Evolutionary conservation across 495 filamentous ascomycete genomes (phyloP).

Genomic region (Hypoxylon crocopeplum): DNA sequence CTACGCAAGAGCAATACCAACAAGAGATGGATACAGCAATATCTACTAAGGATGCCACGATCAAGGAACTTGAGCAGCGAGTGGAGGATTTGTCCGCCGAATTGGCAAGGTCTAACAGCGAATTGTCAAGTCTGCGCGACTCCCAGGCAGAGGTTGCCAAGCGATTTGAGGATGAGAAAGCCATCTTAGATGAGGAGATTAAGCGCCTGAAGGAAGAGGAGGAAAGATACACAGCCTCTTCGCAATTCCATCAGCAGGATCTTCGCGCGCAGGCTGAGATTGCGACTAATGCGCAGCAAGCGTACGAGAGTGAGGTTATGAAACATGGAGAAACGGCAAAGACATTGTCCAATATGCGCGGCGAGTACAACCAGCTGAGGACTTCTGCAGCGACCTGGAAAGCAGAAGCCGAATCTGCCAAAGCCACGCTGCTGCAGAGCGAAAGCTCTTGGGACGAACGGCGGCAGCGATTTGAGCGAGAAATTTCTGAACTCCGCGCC

Average conservation of each 20-base stretch:
- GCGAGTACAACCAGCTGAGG: constrained; percentile 80
- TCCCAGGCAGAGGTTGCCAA: constrained; percentile 76
- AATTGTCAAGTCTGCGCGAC: constrained; percentile 78
- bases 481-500: constrained; percentile 76
- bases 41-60: constrained; percentile 74
- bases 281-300: constrained; percentile 87
- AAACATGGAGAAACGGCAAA: constrained; percentile 94
- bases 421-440: constrained; percentile 75
- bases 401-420: constrained; percentile 81
- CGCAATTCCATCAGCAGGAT: constrained; percentile 86
- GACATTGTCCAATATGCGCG: constrained; percentile 75
- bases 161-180: constrained; percentile 80
- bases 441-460: constrained; percentile 88
- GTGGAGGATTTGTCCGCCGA: constrained; percentile 82
- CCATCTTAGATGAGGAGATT: constrained; percentile 74
- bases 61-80: constrained; percentile 79
- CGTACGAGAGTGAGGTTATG: constrained; percentile 91
- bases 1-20: constrained; percentile 83
- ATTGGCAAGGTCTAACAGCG: constrained; percentile 76
- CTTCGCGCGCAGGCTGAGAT: constrained; percentile 93
- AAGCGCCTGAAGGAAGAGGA: constrained; percentile 84
- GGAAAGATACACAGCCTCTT: constrained; percentile 75
- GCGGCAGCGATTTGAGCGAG: constrained; percentile 78
- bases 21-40: constrained; percentile 80
- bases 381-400: constrained; percentile 73